phyloP scores from a whole-genome alignment of 2,329 filamentous ascomycete genomes.

The Aspergillus jensenii region DNA sequence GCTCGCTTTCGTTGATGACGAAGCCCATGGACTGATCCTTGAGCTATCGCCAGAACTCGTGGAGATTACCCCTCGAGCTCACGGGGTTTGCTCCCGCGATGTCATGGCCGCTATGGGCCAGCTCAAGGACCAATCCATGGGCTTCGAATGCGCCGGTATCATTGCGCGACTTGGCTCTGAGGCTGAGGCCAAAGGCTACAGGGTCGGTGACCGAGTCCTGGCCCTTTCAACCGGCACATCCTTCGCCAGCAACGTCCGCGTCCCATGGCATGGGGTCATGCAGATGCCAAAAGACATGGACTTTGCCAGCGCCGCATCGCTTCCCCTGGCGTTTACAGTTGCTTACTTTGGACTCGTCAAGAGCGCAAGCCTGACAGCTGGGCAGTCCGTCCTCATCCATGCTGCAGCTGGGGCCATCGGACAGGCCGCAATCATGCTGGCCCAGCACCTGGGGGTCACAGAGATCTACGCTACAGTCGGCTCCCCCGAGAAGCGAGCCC shows the following conservation, averaged over 20 bases:
- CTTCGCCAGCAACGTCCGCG: background rate
- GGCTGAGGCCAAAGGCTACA: background rate
- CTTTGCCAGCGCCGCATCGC: conserved; percentile 19
- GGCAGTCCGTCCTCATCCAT: background rate
- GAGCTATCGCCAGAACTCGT: background rate
- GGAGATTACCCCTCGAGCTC: conserved; percentile 1
- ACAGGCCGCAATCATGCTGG: background rate
- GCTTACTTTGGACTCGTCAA: background rate
- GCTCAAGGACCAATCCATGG: background rate
- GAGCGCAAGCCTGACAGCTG: background rate
- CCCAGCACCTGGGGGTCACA: conserved; percentile 12
- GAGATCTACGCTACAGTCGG: conserved; percentile 25
- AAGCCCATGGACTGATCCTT: too few species aligned
- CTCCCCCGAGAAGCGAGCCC: conserved; percentile 19
- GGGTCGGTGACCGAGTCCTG: conserved; percentile 3
- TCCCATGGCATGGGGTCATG: background rate
- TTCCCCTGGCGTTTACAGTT: background rate
- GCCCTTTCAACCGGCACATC: background rate
- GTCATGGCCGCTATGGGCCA: conserved; percentile 10
- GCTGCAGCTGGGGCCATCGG: background rate
- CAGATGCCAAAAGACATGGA: background rate
- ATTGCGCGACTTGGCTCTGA: conserved; percentile 1
- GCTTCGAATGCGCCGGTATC: conserved; percentile 5
- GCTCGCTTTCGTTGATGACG: background rate
- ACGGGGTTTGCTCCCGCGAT: conserved; percentile 6